Conservation (phyloP, 2,329 filamentous ascomycete genomes). For the Fusarium globosum region DNA sequence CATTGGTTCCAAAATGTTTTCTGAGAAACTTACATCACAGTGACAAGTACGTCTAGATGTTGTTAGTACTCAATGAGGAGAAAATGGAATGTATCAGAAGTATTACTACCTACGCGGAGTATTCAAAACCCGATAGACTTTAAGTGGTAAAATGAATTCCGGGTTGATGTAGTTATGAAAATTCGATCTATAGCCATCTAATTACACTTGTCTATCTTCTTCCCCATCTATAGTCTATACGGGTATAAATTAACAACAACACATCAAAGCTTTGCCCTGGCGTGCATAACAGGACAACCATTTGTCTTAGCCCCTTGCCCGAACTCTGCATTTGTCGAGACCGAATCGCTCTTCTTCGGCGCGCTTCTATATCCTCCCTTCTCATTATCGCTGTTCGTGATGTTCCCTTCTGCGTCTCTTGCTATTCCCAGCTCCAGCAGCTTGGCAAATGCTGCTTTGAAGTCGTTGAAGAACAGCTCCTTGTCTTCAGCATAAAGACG, state of each 20-base stretch:
- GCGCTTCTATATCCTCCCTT: constrained; percentile 5
- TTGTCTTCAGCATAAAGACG: not conserved
- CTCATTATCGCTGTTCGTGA: not conserved
- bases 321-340: not conserved
- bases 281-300: constrained; percentile 2
- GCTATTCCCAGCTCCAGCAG: constrained; percentile 4
- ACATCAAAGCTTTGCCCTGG: not conserved
- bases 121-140: not conserved
- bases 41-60: no score
- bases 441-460: not conserved
- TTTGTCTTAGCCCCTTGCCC: not conserved
- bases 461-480: constrained; percentile 3
- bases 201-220: not conserved
- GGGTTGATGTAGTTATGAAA: not conserved
- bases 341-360: constrained; percentile 3
- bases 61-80: no score
- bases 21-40: no score
- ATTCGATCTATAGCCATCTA: not conserved
- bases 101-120: no score
- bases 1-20: no score
- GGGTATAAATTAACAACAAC: not conserved
- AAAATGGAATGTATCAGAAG: not conserved
- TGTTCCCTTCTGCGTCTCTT: not conserved
- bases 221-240: not conserved
- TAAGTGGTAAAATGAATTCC: no score